Conservation (phyloP, 2,329 filamentous ascomycete genomes). For the Colletotrichum sp. region DNA sequence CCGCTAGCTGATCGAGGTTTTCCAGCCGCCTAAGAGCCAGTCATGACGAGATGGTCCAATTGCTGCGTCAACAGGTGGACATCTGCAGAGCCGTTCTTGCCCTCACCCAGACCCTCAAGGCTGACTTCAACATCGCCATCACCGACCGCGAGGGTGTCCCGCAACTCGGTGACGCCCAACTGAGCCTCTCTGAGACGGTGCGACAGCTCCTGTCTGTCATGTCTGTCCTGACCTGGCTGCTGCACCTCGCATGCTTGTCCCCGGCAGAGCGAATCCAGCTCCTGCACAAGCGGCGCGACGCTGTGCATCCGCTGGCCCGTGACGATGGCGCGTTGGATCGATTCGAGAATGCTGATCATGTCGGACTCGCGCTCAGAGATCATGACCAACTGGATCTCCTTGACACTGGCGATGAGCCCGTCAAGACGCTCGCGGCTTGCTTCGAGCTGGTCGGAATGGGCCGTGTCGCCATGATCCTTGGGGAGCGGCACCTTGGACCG, state of each 20-base stretch:
- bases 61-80: background rate
- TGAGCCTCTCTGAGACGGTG: background rate
- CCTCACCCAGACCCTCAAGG: background rate
- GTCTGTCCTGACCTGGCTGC: background rate
- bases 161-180: background rate
- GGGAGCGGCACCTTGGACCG: background rate
- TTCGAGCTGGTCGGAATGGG: background rate
- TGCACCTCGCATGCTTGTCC: background rate
- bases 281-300: background rate
- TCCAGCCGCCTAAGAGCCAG: fast-evolving
- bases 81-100: background rate
- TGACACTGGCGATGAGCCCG: background rate
- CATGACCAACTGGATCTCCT: background rate
- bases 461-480: background rate
- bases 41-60: background rate
- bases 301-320: background rate
- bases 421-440: background rate
- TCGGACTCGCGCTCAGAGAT: background rate
- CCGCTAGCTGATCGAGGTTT: background rate
- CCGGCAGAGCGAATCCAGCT: background rate
- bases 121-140: background rate
- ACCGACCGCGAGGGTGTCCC: background rate
- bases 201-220: background rate
- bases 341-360: background rate
- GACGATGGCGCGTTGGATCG: background rate